A percentile compares a stretch with the other conserved stretches of the same genome.
Conservation (phyloP, 164 flowering plant genomes). For the Nymphaea colorata region DNA sequence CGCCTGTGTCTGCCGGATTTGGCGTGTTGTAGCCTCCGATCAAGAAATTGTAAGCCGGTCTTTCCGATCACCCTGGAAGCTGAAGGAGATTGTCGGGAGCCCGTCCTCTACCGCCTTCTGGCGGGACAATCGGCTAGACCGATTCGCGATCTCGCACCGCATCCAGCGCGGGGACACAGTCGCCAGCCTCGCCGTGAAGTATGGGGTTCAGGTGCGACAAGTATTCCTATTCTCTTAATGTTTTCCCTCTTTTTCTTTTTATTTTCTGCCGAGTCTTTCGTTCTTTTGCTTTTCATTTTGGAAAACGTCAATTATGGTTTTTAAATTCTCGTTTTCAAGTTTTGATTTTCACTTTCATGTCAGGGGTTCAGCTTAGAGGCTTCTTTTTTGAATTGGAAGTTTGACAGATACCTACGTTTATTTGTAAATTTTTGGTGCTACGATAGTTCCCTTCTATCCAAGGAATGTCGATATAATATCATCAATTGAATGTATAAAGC, state of each 20-base stretch:
- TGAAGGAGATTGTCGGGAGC: conserved; percentile 54
- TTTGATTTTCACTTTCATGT: too few species aligned
- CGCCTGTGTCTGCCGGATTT: conserved; percentile 69
- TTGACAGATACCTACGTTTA: too few species aligned
- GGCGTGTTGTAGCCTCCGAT: conserved; percentile 62
- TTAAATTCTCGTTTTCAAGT: not conserved
- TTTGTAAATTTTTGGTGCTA: too few species aligned
- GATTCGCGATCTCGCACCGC: conserved; percentile 75
- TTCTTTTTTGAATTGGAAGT: too few species aligned
- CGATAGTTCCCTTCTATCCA: too few species aligned
- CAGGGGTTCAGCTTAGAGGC: too few species aligned
- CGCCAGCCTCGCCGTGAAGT: conserved; percentile 88
- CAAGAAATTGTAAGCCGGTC: conserved; percentile 39
- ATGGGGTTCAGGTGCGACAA: conserved; percentile 66
- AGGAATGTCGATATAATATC: too few species aligned
- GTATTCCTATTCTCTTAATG: not conserved
- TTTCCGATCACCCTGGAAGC: conserved; percentile 63
- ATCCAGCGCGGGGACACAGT: conserved; percentile 50
- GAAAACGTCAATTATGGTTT: not conserved
- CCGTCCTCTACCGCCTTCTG: conserved; percentile 70
- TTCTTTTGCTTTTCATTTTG: not conserved
- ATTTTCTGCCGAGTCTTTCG: not conserved
- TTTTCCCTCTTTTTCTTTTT: not conserved
- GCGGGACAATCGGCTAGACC: conserved; percentile 56
- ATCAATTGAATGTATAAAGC: too few species aligned